Evolutionary conservation across 2,329 filamentous ascomycete genomes (phyloP).

Genomic region (Aspergillus novoparasiticus): DNA sequence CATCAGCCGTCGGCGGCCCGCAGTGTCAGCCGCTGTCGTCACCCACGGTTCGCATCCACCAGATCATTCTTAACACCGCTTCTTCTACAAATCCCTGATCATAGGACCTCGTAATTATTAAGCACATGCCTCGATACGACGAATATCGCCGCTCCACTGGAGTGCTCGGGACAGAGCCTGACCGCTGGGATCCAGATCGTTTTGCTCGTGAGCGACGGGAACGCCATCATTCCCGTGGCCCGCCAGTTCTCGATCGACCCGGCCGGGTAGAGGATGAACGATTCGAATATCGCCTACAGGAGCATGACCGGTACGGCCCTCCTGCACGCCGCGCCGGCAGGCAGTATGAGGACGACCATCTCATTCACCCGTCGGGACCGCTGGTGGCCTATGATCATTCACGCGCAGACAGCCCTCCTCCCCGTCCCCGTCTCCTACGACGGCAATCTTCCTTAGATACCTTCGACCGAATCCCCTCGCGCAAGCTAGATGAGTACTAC

Average conservation of each 20-base stretch:
- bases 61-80: slow-evolving; percentile 9
- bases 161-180: slow-evolving; percentile 30
- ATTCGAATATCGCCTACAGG: slow-evolving; percentile 44
- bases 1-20: slow-evolving; percentile 29
- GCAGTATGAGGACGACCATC: slow-evolving; percentile 45
- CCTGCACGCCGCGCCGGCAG: slow-evolving; percentile 43
- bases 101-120: neutral
- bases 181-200: slow-evolving; percentile 44
- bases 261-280: slow-evolving; percentile 42
- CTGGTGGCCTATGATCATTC: slow-evolving; percentile 61
- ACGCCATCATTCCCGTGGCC: slow-evolving; percentile 39
- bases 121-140: slow-evolving; percentile 40
- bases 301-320: slow-evolving; percentile 47
- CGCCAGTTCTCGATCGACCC: slow-evolving; percentile 38
- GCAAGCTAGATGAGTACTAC: slow-evolving; percentile 50
- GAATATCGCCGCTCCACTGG: slow-evolving; percentile 40
- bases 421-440: slow-evolving; percentile 70
- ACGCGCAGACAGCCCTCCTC: slow-evolving; percentile 57
- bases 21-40: slow-evolving; percentile 38
- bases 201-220: slow-evolving; percentile 48
- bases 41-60: slow-evolving; percentile 36
- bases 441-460: slow-evolving; percentile 89
- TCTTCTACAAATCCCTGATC: slow-evolving; percentile 3
- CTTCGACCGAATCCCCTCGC: slow-evolving; percentile 74
- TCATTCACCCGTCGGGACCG: slow-evolving; percentile 50